Evolutionary conservation across 2,329 filamentous ascomycete species (phyloP).

Genomic region (Clonostachys rosea): DNA sequence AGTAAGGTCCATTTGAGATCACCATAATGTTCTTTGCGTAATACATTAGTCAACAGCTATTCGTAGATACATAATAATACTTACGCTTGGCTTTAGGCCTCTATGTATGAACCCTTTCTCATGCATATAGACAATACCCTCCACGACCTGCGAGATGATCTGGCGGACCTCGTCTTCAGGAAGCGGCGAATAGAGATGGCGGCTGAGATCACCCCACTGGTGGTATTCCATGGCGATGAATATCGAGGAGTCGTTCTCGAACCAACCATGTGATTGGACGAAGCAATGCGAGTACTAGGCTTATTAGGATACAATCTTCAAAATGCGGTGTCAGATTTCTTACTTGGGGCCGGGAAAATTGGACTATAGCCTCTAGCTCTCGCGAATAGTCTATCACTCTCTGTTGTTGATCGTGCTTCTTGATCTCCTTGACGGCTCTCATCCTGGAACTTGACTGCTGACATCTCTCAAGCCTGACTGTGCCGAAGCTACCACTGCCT

Average conservation of each 20-base stretch:
- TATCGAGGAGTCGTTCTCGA: conserved; percentile 2
- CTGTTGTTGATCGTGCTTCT: too few species aligned
- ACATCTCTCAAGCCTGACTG: too few species aligned
- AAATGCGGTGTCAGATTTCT: too few species aligned
- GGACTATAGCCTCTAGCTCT: too few species aligned
- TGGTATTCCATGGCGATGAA: conserved; percentile 8
- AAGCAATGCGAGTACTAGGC: conserved; percentile 8
- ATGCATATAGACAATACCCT: conserved; percentile 10
- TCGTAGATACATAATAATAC: too few species aligned
- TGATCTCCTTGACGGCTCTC: too few species aligned
- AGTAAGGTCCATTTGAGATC: conserved; percentile 1
- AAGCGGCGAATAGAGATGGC: conserved; percentile 1
- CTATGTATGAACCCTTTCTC: conserved; percentile 9
- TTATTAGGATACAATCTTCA: too few species aligned
- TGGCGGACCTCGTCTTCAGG: conserved; percentile 3
- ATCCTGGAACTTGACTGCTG: too few species aligned
- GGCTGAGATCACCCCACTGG: conserved; percentile 5
- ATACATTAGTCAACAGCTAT: too few species aligned
- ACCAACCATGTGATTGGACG: conserved; percentile 8
- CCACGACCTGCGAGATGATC: conserved; percentile 6
- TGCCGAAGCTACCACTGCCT: too few species aligned
- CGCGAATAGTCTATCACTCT: too few species aligned
- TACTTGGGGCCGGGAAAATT: too few species aligned
- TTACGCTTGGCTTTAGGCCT: conserved; percentile 7
- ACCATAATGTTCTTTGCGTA: conserved; percentile 2